Base-by-base conservation (phyloP, 2,329 filamentous ascomycete species). In the Ceratocystis cacaofunesta region DNA sequence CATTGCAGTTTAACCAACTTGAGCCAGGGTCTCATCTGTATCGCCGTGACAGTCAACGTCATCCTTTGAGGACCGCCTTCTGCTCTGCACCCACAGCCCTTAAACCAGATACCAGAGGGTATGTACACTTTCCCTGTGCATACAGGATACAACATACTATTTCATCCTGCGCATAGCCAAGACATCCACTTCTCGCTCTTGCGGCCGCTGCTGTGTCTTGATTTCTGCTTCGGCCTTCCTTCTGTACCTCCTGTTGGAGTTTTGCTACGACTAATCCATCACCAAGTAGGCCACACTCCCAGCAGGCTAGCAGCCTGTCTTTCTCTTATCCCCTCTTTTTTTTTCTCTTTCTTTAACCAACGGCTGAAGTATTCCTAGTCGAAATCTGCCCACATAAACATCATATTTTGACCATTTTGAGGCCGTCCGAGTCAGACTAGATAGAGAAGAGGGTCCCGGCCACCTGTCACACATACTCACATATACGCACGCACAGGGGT, bases 401-500 rank as follows among this genome's bases (percentile, higher is more conserved):
- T 50, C 22, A 22, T 22, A 22, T 22, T 50, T 22, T n/a, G n/a
- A 7, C 46, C 17, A n/a, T 50, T 50, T 50, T 50, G 46, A 50
- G 46, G 46, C 46, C 46, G 46, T 50, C 46, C n/a, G 46, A 50
- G 46, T 22, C n/a, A 50, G 46, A 5, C 62, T 50, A n/a, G 41
- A 28, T 41, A 12, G 36, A 41, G 36, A 41, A 41, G 36, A 41
- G 36, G 25, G 12, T 36, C 6, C 12, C 25, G n/a, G 48, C 43
- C 62, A 44, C 46, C 62, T 32, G 36, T 50, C 62, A 50, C n/a
- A 30, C 50, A 25, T 44, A 25, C 62, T 22, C 41, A 22, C 6
- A 50, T 32, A 63, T 46, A 63, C 44, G 25, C 43, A 5, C 22
- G 50, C 36, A 46, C 15, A 50, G 62, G 62, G 32, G 62, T 63